Evolutionary conservation across 352 stramenopile genomes (phyloP).

Genomic region (Phytophthora vignae): DNA sequence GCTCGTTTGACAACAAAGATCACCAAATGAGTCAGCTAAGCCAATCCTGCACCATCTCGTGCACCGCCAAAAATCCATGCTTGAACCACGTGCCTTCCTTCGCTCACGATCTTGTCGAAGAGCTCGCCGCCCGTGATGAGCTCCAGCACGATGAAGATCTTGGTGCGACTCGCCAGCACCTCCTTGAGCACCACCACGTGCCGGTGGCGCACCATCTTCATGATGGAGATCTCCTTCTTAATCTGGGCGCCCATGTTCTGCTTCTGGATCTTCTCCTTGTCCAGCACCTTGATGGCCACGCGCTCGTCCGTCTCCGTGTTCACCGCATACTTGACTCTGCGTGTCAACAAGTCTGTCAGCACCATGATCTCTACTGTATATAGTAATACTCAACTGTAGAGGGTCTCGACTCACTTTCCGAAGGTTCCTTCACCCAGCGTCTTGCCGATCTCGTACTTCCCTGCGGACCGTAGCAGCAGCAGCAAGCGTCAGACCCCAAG

Average conservation of each 20-base stretch:
- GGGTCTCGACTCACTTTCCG: constrained; percentile 87
- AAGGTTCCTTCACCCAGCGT: constrained; percentile 97
- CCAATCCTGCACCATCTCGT: constrained; percentile 20
- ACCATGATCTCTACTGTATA: too few relatives aligned
- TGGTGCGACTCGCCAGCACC: constrained; percentile 94
- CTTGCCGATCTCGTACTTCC: constrained; percentile 97
- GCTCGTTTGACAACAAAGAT: not conserved
- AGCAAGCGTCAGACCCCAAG: not conserved
- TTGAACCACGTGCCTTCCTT: constrained; percentile 70
- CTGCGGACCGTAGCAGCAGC: constrained; percentile 42
- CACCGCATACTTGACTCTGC: constrained; percentile 94
- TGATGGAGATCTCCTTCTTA: constrained; percentile 99
- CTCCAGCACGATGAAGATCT: constrained; percentile 97
- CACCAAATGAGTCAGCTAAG: constrained; percentile 33
- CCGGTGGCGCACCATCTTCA: constrained; percentile 96
- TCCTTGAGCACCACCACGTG: constrained; percentile 91
- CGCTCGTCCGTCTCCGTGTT: constrained; percentile 96
- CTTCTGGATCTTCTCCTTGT: constrained; percentile 99
- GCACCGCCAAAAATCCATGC: not conserved
- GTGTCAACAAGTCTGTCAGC: not conserved
- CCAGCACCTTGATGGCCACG: constrained; percentile 98
- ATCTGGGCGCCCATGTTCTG: constrained; percentile 98
- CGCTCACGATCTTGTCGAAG: constrained; percentile 97
- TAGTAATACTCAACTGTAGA: not conserved
- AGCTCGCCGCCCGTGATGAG: constrained; percentile 92